phyloP scores from a whole-genome alignment of 2,329 filamentous ascomycete genomes.

The Colletotrichum abscissum region DNA sequence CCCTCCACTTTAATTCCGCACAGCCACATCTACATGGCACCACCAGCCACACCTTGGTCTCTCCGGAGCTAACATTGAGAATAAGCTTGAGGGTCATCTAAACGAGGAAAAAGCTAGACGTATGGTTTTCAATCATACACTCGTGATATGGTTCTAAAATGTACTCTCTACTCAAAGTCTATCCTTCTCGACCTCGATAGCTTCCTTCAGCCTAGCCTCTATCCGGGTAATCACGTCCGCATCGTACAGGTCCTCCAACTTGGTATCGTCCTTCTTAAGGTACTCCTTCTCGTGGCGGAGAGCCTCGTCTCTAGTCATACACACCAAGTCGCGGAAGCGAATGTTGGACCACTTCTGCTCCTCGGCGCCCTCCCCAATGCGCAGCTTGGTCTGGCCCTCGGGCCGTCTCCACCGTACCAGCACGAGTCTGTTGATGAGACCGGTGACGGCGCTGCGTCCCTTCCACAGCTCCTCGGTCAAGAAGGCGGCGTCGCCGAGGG shows the following conservation, averaged over 20 bases:
- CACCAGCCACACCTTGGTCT: not conserved
- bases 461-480: conserved; percentile 89
- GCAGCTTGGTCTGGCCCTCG: conserved; percentile 64
- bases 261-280: conserved; percentile 75
- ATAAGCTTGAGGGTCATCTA: too few species aligned
- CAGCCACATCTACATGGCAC: not conserved
- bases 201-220: conserved; percentile 74
- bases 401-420: conserved; percentile 86
- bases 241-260: conserved; percentile 80
- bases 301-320: conserved; percentile 94
- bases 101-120: too few species aligned
- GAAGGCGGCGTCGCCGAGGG: conserved; percentile 84
- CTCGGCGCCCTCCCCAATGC: conserved; percentile 72
- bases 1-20: not conserved
- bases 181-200: conserved; percentile 68
- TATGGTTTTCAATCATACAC: too few species aligned
- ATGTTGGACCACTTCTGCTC: conserved; percentile 83
- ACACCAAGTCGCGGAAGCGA: conserved; percentile 78
- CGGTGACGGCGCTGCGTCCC: conserved; percentile 85
- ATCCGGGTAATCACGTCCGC: conserved; percentile 74
- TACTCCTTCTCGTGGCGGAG: conserved; percentile 83
- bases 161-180: conserved; percentile 42
- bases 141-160: not conserved
- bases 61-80: not conserved
- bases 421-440: conserved; percentile 80